Evolutionary conservation across 768 basidiomycete species (phyloP), one percentile per base, ranked within the genome.

Genomic region (Mycena epipterygia): DNA sequence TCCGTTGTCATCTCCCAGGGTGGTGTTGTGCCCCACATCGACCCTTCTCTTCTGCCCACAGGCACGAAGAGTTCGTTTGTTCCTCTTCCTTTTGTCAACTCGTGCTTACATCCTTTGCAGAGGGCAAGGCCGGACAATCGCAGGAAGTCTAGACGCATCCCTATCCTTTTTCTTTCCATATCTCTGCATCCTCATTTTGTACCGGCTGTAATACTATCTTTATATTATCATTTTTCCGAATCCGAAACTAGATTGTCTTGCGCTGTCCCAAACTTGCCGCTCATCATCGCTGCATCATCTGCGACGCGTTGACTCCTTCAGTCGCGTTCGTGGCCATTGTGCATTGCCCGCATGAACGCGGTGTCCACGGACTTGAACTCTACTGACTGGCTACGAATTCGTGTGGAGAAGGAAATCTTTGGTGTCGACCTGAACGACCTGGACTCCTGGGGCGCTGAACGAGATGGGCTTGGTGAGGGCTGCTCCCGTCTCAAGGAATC

Each of bases 1-100:
- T 61, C 58, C 12, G 67, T 68, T 13, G 67, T 67, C n/a, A 68
- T 68, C 49, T 68, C 67, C 41, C 67, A 68, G 59, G 66, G 66
- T 55, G 66, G 58, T 60, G 66, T 65, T 44, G 53, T 65, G 3
- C 53, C 53, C 29, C 55, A 56, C 55, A 48, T 65, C 64, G 42
- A 56, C 41, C 42, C 53, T 9, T 57, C 64, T 16, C 53, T 65
- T 12, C 55, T 65, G 51, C 62, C 62, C 16, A 41, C 49, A 5
- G 49, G 49, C 39, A 64, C 62, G 14, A 64, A 64, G 49, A 64
- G 58, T 60, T 25, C 46, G 46, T 48, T 48, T 48, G 23, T 16
- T n/a, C n/a, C n/a, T n/a, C 46, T 46, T 14, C 4, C 27, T 48
- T 16, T 19, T 1, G 12, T 19, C 16, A 2, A 1, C 23, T 16